A percentile compares a stretch with the other conserved stretches of the same genome.
Evolutionary conservation across 1,284 basidiomycete species (phyloP).

Genomic region (Microbotryum intermedium): DNA sequence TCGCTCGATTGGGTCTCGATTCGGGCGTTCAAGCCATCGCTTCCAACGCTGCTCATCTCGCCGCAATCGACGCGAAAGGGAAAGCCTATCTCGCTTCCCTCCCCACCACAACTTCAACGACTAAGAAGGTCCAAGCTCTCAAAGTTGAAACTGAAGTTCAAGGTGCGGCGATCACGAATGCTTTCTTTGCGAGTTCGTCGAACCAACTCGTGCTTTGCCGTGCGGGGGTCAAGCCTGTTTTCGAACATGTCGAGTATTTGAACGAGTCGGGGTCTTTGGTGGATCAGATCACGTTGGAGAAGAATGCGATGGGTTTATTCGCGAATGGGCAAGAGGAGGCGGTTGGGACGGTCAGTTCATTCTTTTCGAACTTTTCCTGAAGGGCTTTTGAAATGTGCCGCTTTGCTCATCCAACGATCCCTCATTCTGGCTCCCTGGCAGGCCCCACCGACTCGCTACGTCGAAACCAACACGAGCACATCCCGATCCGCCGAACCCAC

Average conservation of each 20-base stretch:
- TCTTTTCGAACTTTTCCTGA: neutral
- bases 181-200: constrained; percentile 7
- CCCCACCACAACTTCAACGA: too few relatives aligned
- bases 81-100: neutral
- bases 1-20: constrained; percentile 26
- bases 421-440: constrained; percentile 4
- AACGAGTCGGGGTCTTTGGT: constrained; percentile 17
- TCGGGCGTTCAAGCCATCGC: constrained; percentile 25
- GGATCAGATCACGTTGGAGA: constrained; percentile 19
- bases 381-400: too few relatives aligned
- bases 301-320: constrained; percentile 9
- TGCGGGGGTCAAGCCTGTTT: constrained; percentile 25
- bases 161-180: constrained; percentile 12
- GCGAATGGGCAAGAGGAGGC: constrained; percentile 5
- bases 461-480: constrained; percentile 11
- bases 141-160: neutral
- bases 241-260: constrained; percentile 19
- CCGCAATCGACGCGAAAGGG: constrained; percentile 14
- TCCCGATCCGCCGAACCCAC: constrained; percentile 8
- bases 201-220: constrained; percentile 15
- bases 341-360: constrained; percentile 54
- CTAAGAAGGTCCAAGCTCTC: neutral
- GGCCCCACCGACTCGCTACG: constrained; percentile 24
- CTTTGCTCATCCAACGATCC: too few relatives aligned
- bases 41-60: constrained; percentile 7